Conservation (phyloP, 169 alveolate genomes). For the Plasmodium gaboni region DNA sequence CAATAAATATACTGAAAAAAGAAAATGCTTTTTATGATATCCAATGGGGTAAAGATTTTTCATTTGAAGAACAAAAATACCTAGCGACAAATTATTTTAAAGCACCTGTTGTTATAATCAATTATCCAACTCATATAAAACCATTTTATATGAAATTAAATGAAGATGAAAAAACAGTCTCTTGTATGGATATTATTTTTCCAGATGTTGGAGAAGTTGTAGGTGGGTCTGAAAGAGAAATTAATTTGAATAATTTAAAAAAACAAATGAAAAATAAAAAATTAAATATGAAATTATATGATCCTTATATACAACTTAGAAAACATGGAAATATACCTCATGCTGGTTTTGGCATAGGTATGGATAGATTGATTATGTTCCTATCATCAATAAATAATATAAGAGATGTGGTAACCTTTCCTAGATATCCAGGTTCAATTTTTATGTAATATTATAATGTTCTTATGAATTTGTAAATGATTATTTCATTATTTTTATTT, state of each 20-base stretch:
- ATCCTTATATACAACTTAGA: slow-evolving; percentile 94
- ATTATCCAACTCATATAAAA: slow-evolving; percentile 93
- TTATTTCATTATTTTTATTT: not conserved
- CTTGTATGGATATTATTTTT: slow-evolving; percentile 96
- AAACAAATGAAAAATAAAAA: slow-evolving; percentile 89
- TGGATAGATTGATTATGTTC: slow-evolving; percentile 97
- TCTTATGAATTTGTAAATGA: not conserved
- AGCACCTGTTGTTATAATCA: slow-evolving; percentile 85
- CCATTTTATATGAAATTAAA: slow-evolving; percentile 96
- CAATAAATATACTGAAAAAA: slow-evolving; percentile 75
- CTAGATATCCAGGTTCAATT: slow-evolving; percentile 89
- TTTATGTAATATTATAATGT: slow-evolving; percentile 35
- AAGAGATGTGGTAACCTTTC: slow-evolving; percentile 99
- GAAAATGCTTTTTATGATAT: slow-evolving; percentile 83
- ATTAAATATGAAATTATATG: slow-evolving; percentile 85
- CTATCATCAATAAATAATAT: slow-evolving; percentile 97
- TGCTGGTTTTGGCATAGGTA: slow-evolving; percentile 98
- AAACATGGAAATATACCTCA: slow-evolving; percentile 97
- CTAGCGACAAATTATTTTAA: slow-evolving; percentile 89
- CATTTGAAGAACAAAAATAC: slow-evolving; percentile 83
- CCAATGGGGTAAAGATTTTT: slow-evolving; percentile 87
- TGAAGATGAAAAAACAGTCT: slow-evolving; percentile 94
- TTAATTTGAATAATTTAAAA: slow-evolving; percentile 56
- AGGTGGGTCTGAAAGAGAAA: slow-evolving; percentile 97
- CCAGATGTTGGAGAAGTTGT: slow-evolving; percentile 97